Base-by-base conservation (phyloP, 108 stramenopile genomes). In the Hondaea fermentalgiana region DNA sequence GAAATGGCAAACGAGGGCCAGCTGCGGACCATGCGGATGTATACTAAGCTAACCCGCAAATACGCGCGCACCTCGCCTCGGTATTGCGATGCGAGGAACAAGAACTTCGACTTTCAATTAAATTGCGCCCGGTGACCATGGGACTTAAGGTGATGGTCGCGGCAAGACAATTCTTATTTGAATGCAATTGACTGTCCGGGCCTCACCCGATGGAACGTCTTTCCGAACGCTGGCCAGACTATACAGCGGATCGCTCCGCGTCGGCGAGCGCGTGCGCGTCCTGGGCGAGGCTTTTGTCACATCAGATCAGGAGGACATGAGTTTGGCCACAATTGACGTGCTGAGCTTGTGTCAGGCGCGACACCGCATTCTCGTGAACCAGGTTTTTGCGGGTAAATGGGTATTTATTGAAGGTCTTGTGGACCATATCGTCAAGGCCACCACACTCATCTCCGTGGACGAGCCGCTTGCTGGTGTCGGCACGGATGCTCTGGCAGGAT, bases 151-250 rank as follows among this genome's bases (percentile, higher is more conserved):
- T 28, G 96, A 97, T 91, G 95, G 95, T 57, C 87, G 95, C 17
- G 97, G 97, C 4, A 99, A 99, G 92, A 92, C 93, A 28, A 97
- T 90, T 92, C 90, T 95, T 16, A 45, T 99, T 0, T 97, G n/a
- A n/a, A 98, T 60, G 45, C 96, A 8, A 60, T 98, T 60, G 99
- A 99, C 91, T 96, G 96, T 92, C 98, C 99, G 0, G 99, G 99
- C 29, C 98, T 91, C 93, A 44, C 90, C 94, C 0, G 94, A 94
- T n/a, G 97, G 96, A 29, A 95, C 92, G 55, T 93, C 92, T 44
- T 98, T 97, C 88, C 91, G 91, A 47, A 93, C 97, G 25, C 93
- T 97, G 59, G 96, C 93, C 42, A 90, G 97, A 59, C 96, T 98
- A 44, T 99, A 98, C 89, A 95, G 94, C 10, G 99, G 99, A 58